These are phyloP conservation scores for Fusarium denticulatum DNA, from an alignment of 2,329 filamentous ascomycete species.

Conservation along the genomic window DNA sequence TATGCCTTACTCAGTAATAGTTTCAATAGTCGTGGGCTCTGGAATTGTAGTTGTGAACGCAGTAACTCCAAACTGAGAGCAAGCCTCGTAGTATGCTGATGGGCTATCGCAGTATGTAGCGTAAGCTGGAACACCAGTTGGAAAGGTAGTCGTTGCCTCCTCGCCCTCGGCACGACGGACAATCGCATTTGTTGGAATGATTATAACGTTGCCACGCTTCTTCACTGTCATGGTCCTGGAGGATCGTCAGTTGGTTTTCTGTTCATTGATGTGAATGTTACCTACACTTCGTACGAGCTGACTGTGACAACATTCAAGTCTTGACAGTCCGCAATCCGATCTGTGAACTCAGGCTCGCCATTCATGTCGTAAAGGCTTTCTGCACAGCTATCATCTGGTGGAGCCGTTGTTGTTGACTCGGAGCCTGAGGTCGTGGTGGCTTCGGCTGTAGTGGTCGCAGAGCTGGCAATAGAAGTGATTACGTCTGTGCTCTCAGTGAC, in stretches of 20 bases:
- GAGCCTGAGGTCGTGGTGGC: background rate
- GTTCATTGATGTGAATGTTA: rapidly evolving
- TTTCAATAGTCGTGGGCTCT: background rate
- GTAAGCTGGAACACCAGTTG: background rate
- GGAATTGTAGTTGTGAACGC: background rate
- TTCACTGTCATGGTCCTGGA: rapidly evolving
- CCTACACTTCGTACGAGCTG: background rate
- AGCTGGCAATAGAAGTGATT: background rate
- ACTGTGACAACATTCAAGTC: background rate
- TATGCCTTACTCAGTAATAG: rapidly evolving
- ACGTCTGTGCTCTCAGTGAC: background rate
- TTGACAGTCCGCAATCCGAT: rapidly evolving
- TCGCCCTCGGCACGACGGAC: background rate
- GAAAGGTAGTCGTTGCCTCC: background rate
- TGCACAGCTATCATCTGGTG: background rate
- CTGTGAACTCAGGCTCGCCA: background rate
- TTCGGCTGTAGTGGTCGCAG: background rate
- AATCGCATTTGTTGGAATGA: background rate
- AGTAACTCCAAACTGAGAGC: rapidly evolving
- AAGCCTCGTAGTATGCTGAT: background rate
- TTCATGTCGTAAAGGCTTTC: rapidly evolving
- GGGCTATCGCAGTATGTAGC: background rate
- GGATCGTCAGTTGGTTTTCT: rapidly evolving
- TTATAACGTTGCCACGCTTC: rapidly evolving
- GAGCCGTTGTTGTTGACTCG: background rate